A percentile compares a stretch with the other conserved stretches of the same genome.
These are phyloP conservation scores for Mikania micrantha DNA, from an alignment of 129 eudicot genomes.

Conservation along the genomic window DNA sequence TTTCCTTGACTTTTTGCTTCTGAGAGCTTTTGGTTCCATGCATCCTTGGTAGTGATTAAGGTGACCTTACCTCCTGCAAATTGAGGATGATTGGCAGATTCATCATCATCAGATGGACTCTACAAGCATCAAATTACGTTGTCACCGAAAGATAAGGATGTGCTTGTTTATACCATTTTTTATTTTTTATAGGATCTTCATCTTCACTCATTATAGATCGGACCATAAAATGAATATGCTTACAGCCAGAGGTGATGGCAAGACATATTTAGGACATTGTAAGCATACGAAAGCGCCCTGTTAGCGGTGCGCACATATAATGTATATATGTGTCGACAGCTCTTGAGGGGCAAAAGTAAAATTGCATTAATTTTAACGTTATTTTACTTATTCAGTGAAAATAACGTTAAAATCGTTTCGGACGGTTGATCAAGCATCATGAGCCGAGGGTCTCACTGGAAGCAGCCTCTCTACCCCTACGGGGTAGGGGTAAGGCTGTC, in stretches of 20 bases:
- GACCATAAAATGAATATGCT: background rate
- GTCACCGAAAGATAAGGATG: background rate
- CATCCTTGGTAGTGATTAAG: constrained; percentile 33
- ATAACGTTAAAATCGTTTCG: too few relatives aligned
- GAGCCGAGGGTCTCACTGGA: too few relatives aligned
- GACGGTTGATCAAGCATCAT: too few relatives aligned
- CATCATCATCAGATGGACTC: constrained; percentile 22
- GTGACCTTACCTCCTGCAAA: constrained; percentile 34
- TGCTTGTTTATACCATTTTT: background rate
- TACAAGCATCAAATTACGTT: constrained; percentile 12
- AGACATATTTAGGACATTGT: too few relatives aligned
- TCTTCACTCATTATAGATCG: background rate
- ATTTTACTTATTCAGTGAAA: too few relatives aligned
- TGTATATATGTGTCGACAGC: too few relatives aligned
- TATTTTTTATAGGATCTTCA: background rate
- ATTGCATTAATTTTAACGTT: too few relatives aligned
- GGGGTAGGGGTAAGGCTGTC: too few relatives aligned
- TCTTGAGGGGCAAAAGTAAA: too few relatives aligned
- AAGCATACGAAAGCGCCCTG: too few relatives aligned
- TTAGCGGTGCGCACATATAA: too few relatives aligned
- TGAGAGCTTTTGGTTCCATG: constrained; percentile 35
- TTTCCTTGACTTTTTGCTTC: constrained; percentile 34
- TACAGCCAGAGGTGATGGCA: background rate
- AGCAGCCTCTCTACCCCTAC: too few relatives aligned
- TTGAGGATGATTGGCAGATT: constrained; percentile 13